Evolutionary conservation across 2,329 filamentous ascomycete species (phyloP), one percentile per base, ranked within the genome.

Genomic region (Coccinonectria pachysandricola): DNA sequence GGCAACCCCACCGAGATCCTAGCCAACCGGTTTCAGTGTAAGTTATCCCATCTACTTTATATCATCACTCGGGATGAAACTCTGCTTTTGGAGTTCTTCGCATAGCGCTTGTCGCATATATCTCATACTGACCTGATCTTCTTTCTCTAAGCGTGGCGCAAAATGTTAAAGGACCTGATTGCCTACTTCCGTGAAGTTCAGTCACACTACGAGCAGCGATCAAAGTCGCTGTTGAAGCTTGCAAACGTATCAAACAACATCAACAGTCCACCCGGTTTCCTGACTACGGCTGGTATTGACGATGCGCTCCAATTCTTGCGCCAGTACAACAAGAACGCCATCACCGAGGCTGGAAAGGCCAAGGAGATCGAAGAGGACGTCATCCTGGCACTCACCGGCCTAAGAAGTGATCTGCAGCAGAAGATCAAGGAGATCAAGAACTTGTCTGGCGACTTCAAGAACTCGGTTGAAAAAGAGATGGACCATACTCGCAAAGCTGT

Each of bases 401-500:
- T 98, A 28, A 68, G 91, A 31, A 87, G 77, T 46, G 91, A 98
- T 53, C 64, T 98, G 11, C 80, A 81, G 35, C 85, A 92, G 53
- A 98, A 98, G 62, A 93, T 93, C 55, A 98, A 96, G 57, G 91
- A 98, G 58, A 98, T 98, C 61, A 94, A 93, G 60, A 79, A 76
- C 40, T 64, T 98, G 10, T 82, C 85, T 5, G 82, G 86, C 10
- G 91, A 98, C 54, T 98, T 98, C 60, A 94, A 94, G 59, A 98
- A 94, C 51, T 82, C 79, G 0, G 86, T 98, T 7, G 85, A 94
- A 14, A 94, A 88, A 59, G 91, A 96, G 56, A 88, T 93, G 63
- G 87, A 95, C 12, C 63, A 55, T 11, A 95, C 91, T 0, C 71
- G 78, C 35, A 84, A 75, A 50, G 79, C 79, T 10, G 83, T 96